phyloP scores from a whole-genome alignment of 2,329 filamentous ascomycete genomes.

The Cladophialophora immunda region DNA sequence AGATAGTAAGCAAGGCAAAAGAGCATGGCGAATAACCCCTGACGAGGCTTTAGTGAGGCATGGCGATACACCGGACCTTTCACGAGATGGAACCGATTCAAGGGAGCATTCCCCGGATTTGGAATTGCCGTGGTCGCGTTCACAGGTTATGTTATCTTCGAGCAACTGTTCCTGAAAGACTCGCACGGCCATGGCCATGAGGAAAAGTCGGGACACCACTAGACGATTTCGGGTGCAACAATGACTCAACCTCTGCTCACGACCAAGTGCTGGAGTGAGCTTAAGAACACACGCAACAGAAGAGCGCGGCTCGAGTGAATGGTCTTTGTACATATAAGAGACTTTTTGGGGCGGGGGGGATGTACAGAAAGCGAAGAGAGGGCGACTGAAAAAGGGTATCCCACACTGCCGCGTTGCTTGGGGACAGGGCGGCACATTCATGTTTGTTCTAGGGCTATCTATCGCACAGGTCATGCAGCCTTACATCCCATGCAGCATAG shows the following conservation, averaged over 20 bases:
- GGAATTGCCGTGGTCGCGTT: conserved; percentile 94
- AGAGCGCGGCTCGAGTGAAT: conserved; percentile 16
- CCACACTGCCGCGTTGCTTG: background rate
- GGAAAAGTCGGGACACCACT: conserved; percentile 52
- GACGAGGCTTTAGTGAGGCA: conserved; percentile 72
- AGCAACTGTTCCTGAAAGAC: conserved; percentile 84
- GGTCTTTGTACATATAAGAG: conserved; percentile 32
- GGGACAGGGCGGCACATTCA: background rate
- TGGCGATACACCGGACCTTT: conserved; percentile 95
- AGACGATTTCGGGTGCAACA: conserved; percentile 16
- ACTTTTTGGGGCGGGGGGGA: background rate
- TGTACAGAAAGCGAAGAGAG: conserved; percentile 7
- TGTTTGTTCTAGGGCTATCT: background rate
- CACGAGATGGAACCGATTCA: conserved; percentile 88
- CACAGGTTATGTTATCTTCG: conserved; percentile 85
- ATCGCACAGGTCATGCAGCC: background rate
- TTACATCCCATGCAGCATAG: conserved; percentile 13
- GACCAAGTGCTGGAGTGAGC: conserved; percentile 41
- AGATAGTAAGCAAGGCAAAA: conserved; percentile 60
- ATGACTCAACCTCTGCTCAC: conserved; percentile 23
- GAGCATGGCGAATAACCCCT: conserved; percentile 9
- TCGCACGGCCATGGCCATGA: conserved; percentile 68
- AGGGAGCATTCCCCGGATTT: conserved; percentile 83
- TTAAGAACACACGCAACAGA: conserved; percentile 14
- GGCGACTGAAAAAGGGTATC: background rate